A percentile compares a stretch with the other conserved stretches of the same genome.
These are phyloP conservation scores for Bruguiera parviflora DNA, from an alignment of 345 rosid genomes.

Conservation along the genomic window DNA sequence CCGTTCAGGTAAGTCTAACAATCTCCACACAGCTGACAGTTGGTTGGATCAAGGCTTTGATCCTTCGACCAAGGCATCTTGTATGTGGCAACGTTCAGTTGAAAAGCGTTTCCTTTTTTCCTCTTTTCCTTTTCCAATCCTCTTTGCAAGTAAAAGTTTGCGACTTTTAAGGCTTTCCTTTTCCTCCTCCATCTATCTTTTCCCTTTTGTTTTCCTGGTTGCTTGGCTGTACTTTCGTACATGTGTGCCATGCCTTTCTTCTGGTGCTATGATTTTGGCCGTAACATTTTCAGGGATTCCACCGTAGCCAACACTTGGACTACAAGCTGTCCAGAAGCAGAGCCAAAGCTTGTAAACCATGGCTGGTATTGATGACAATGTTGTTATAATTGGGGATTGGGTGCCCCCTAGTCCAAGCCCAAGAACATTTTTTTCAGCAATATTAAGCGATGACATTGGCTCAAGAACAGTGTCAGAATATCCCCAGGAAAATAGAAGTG, in stretches of 20 bases:
- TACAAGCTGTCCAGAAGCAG: slow-evolving; percentile 16
- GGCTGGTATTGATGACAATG: slow-evolving; percentile 69
- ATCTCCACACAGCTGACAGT: no score
- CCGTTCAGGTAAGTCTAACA: no score
- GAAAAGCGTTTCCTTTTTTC: not conserved
- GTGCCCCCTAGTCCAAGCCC: slow-evolving; percentile 69
- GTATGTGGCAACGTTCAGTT: not conserved
- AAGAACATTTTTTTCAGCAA: slow-evolving; percentile 48
- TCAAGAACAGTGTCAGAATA: slow-evolving; percentile 40
- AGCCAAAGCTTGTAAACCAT: slow-evolving; percentile 32
- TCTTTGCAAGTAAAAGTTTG: not conserved
- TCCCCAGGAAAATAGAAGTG: slow-evolving; percentile 28
- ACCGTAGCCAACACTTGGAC: slow-evolving; percentile 12
- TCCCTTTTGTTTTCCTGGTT: not conserved
- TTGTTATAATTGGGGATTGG: slow-evolving; percentile 82
- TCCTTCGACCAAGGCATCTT: no score
- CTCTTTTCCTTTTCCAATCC: not conserved
- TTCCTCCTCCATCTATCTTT: not conserved
- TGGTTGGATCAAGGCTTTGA: no score
- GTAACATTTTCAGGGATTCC: slow-evolving; percentile 36
- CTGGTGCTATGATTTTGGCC: slow-evolving; percentile 3
- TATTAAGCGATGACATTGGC: slow-evolving; percentile 45
- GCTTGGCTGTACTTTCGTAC: not conserved
- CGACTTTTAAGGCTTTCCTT: not conserved
- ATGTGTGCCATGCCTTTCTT: not conserved